Base-by-base conservation (phyloP, 1,284 basidiomycete species). In the Apiotrichum veenhuisii region DNA sequence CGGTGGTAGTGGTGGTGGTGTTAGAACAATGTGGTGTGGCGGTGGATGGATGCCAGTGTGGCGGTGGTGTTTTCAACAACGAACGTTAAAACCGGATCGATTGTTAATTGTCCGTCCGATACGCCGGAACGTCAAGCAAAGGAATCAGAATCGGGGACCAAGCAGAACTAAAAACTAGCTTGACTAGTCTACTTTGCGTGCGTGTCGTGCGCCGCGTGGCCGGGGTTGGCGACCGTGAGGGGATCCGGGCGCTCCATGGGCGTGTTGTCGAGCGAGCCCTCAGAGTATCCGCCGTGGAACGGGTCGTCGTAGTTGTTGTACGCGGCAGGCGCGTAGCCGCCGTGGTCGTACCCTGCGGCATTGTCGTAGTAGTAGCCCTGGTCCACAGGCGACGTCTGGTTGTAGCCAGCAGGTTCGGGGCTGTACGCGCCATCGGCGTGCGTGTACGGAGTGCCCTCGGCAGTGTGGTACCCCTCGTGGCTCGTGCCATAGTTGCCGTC, bases 281-380 rank as follows among this genome's bases (percentile, higher is more conserved):
- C 65, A 15, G 50, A 54, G 56, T 63, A 63, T 20, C 44, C 58
- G 30, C 53, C 52, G 11, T 64, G 33, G 50, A 64, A 69, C 41
- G 61, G 57, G 57, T 67, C 65, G 27, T 59, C 58, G 44, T 61
- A 54, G 5, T 47, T 5, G 47, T 49, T 36, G 49, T 50, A 40
- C 47, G 36, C 34, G n/a, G 41, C 33, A 18, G 42, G 27, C 23
- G 40, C 30, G 27, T 51, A 33, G 30, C 41, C 33, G 12, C 20
- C 22, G 15, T 42, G 46, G 23, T 48, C 43, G 34, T 58, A 55
- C n/a, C 38, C 41, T 7, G 30, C 23, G 41, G 11, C 23, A 23
- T 52, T 68, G 61, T 75, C 72, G 62, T 74, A 74, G 58, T 76
- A 76, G 54, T 75, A 73, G 23, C 67, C 66, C 53, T 66, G 62